phyloP scores from a whole-genome alignment of 495 filamentous ascomycete species.

The Xylaria nigripes region DNA sequence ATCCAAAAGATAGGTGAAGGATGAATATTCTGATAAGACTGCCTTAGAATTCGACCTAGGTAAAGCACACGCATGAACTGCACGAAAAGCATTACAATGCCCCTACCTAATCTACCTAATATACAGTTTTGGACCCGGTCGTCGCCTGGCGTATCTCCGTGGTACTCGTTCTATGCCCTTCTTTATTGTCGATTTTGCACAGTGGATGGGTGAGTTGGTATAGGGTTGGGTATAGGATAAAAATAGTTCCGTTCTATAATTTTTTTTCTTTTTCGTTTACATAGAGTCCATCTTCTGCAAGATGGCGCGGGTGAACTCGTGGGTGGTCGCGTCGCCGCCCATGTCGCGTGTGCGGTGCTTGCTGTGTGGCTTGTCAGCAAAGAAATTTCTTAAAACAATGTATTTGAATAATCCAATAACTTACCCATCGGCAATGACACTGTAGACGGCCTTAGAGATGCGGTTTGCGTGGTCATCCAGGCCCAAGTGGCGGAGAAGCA shows the following conservation, averaged over 20 bases:
- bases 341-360: slow-evolving; percentile 85
- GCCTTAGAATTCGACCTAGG: neutral
- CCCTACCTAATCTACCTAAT: slow-evolving; percentile 1
- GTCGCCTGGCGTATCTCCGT: slow-evolving; percentile 8
- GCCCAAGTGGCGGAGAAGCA: slow-evolving; percentile 93
- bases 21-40: neutral
- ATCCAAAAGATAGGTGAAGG: neutral
- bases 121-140: slow-evolving; percentile 4
- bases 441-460: slow-evolving; percentile 94
- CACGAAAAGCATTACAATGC: neutral
- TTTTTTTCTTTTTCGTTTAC: slow-evolving; percentile 13
- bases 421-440: slow-evolving; percentile 90
- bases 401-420: slow-evolving; percentile 24
- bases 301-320: slow-evolving; percentile 91
- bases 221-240: slow-evolving; percentile 10
- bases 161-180: slow-evolving; percentile 6
- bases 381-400: neutral
- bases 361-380: slow-evolving; percentile 42
- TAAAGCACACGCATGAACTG: neutral
- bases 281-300: slow-evolving; percentile 79
- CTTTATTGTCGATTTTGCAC: neutral
- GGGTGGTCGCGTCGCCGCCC: slow-evolving; percentile 80
- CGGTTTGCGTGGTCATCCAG: slow-evolving; percentile 96
- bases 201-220: slow-evolving; percentile 12
- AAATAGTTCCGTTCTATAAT: slow-evolving; percentile 1